Base-by-base conservation (phyloP, 495 filamentous ascomycete species). In the Cudoniella acicularis region DNA sequence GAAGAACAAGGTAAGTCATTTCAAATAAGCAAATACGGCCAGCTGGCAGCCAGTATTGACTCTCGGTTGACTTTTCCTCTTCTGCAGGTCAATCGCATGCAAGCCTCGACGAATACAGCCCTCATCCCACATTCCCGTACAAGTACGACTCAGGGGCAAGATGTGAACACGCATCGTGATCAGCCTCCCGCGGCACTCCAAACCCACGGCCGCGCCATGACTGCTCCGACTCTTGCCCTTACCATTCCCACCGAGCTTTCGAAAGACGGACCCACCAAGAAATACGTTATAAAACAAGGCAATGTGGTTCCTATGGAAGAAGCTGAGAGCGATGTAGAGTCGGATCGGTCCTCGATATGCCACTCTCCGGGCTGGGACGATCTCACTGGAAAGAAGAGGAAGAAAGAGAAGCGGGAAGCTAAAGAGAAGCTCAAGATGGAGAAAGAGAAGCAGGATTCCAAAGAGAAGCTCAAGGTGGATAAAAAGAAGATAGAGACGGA, bases 321-420 rank as follows among this genome's bases (percentile, higher is more conserved):
- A 11, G 59, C 27, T 1, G 52, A 57, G 0, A 36, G 43, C 21
- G 51, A 49, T 10, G 2, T n/a, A 9, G 57, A 55, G 4, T 79
- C 78, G 9, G 77, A 77, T 49, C 69, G 75, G 36, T 79, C 77
- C 16, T 81, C 79, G 1, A 81, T 83, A 47, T 83, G 79, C 54
- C 79, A 81, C 50, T 83, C 79, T 2, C 79, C 79, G 13, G 80
- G 77, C 50, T 81, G 79, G 79, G 79, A 80, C 50, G 72, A 75
- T 47, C 74, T 78, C 57, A 69, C 71, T 6, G 70, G 75, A 30
- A 62, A 50, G 20, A 77, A 75, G 65, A 78, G 78, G 58, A 77
- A 73, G 52, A 74, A 80, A 41, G 79, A 78, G 67, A 69, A 72
- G 61, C 60, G 67, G n/a, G 67, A 75, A 26, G 77, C 75, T 61